Evolutionary conservation across 1,284 basidiomycete species (phyloP).

Genomic region (Wallemia ichthyophaga): DNA sequence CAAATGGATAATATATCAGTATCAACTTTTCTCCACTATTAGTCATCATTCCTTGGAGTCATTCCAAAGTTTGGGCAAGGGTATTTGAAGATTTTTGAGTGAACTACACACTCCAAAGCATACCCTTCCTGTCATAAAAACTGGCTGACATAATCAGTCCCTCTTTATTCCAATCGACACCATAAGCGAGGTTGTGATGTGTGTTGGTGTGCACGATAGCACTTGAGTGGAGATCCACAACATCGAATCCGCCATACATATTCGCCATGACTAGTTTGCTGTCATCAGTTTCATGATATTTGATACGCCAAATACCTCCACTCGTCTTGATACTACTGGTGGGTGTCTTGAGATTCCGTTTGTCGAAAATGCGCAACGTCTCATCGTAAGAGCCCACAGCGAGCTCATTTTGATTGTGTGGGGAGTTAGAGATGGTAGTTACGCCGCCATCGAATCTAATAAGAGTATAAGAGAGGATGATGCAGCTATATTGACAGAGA

Average conservation of each 20-base stretch:
- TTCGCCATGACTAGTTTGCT: neutral
- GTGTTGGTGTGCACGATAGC: neutral
- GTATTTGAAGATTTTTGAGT: no score
- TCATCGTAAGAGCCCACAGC: neutral
- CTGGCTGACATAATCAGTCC: neutral
- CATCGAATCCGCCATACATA: neutral
- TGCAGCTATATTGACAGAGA: neutral
- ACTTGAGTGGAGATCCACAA: neutral
- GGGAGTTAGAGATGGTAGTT: neutral
- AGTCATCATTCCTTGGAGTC: no score
- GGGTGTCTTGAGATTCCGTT: neutral
- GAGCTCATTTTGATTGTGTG: neutral
- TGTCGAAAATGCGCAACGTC: neutral
- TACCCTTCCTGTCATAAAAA: neutral
- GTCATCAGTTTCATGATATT: neutral
- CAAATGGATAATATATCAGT: no score
- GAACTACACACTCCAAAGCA: neutral
- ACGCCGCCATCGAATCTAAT: neutral
- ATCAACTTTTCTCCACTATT: no score
- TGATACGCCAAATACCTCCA: neutral
- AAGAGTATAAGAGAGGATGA: no score
- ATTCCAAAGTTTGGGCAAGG: no score
- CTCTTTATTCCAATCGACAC: neutral
- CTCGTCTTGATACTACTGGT: neutral
- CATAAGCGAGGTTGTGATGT: neutral